Conservation (phyloP, 495 filamentous ascomycete genomes). For the Lasiosphaeria ovina region DNA sequence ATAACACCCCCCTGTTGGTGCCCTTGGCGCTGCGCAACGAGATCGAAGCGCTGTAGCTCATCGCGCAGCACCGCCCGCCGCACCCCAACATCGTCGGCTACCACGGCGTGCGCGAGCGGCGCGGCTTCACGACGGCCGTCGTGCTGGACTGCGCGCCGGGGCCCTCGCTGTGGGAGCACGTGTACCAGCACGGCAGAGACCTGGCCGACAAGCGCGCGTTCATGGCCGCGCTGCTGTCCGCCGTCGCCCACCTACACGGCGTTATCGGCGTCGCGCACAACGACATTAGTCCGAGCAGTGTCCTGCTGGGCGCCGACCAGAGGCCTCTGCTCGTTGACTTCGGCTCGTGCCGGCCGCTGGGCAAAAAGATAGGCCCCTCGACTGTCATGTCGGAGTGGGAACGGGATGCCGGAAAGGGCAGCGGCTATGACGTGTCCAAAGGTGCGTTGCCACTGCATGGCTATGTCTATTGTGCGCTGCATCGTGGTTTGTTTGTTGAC, state of each 20-base stretch:
- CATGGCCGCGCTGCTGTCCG: slow-evolving; percentile 32
- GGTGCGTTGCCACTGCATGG: too few species aligned
- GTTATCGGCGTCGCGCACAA: slow-evolving; percentile 41
- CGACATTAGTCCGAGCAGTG: slow-evolving; percentile 39
- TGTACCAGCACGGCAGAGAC: slow-evolving; percentile 3
- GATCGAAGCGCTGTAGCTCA: background rate
- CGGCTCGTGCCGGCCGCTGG: slow-evolving; percentile 20
- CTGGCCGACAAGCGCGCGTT: slow-evolving; percentile 25
- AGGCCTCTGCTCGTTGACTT: slow-evolving; percentile 40
- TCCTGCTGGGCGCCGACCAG: slow-evolving; percentile 30
- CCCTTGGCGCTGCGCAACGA: background rate
- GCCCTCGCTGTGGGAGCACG: slow-evolving; percentile 21
- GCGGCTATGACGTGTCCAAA: too few species aligned
- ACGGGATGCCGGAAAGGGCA: background rate
- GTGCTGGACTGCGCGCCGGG: slow-evolving; percentile 33
- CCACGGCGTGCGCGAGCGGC: slow-evolving; percentile 32
- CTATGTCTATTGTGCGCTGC: too few species aligned
- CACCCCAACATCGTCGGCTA: slow-evolving; percentile 42
- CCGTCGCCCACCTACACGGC: slow-evolving; percentile 33
- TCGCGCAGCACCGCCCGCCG: background rate
- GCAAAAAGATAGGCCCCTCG: background rate
- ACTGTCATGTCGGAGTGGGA: background rate
- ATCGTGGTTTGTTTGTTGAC: background rate
- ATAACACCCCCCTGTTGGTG: background rate
- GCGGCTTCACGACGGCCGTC: slow-evolving; percentile 37